These are phyloP conservation scores for Hemisphaericaspora subhashii DNA, from an alignment of 1,139 yeast genomes.

Conservation along the genomic window DNA sequence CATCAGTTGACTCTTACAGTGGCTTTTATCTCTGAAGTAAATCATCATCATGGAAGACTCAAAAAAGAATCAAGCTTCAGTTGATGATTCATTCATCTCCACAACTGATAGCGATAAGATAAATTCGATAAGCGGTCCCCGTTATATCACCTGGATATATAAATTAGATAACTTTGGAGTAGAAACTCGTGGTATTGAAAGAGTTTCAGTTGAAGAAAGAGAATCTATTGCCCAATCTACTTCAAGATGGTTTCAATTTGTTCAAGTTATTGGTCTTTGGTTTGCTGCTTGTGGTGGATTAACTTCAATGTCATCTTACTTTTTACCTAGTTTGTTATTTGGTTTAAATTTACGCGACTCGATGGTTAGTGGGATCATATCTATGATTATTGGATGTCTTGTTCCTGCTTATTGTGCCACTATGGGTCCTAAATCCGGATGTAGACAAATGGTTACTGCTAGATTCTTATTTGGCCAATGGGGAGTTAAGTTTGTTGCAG, in stretches of 20 bases:
- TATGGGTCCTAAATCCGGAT: conserved; percentile 87
- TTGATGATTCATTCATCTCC: not conserved
- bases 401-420: conserved; percentile 46
- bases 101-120: not conserved
- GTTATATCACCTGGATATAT: conserved; percentile 16
- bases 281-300: conserved; percentile 42
- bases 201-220: conserved; percentile 29
- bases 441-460: conserved; percentile 83
- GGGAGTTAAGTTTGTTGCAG: conserved; percentile 71
- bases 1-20: too few species aligned
- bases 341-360: conserved; percentile 31
- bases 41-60: not conserved
- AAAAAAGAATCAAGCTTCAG: not conserved
- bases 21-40: not conserved
- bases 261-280: conserved; percentile 62
- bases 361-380: conserved; percentile 31
- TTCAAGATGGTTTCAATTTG: conserved; percentile 36
- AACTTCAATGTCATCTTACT: conserved; percentile 42
- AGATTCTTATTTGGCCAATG: conserved; percentile 81
- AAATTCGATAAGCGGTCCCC: conserved; percentile 6
- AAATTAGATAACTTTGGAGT: conserved; percentile 27
- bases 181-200: conserved; percentile 33
- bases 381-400: conserved; percentile 35
- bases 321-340: conserved; percentile 32
- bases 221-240: conserved; percentile 12